Percentiles rank a stretch among this genome's conserved stretches.
phyloP scores from a whole-genome alignment of 169 alveolate species.

The Plasmodium berghei region DNA sequence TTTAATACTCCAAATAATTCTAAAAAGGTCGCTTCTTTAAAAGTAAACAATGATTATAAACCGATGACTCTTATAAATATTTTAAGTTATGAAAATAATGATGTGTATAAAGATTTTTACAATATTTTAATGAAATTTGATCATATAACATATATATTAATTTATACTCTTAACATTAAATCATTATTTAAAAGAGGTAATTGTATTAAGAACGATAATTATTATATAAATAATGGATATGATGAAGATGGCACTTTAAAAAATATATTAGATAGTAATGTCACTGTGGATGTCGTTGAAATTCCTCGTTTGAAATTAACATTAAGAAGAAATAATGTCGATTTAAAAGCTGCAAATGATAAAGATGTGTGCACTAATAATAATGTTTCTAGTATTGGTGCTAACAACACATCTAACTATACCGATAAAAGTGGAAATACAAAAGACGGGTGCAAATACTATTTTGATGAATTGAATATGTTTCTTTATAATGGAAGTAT shows the following conservation, averaged over 20 bases:
- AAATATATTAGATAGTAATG: neutral
- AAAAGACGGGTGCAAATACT: constrained; percentile 49
- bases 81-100: constrained; percentile 61
- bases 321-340: constrained; percentile 36
- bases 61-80: constrained; percentile 67
- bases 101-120: constrained; percentile 64
- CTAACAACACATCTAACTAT: neutral
- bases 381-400: neutral
- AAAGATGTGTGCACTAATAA: neutral
- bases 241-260: neutral
- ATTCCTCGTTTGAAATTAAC: constrained; percentile 70
- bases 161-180: constrained; percentile 49
- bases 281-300: constrained; percentile 58
- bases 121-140: constrained; percentile 52
- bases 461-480: constrained; percentile 73
- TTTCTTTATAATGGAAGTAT: constrained; percentile 49
- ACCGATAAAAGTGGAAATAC: neutral
- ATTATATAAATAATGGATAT: neutral
- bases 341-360: neutral
- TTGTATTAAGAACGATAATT: neutral
- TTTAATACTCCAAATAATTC: constrained; percentile 20
- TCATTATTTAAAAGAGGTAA: constrained; percentile 18
- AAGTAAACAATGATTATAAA: constrained; percentile 38
- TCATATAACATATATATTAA: constrained; percentile 65
- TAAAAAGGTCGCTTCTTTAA: constrained; percentile 45